Evolutionary conservation across 2,329 filamentous ascomycete species (phyloP), one percentile per base, ranked within the genome.

Genomic region (Cladophialophora psammophila): DNA sequence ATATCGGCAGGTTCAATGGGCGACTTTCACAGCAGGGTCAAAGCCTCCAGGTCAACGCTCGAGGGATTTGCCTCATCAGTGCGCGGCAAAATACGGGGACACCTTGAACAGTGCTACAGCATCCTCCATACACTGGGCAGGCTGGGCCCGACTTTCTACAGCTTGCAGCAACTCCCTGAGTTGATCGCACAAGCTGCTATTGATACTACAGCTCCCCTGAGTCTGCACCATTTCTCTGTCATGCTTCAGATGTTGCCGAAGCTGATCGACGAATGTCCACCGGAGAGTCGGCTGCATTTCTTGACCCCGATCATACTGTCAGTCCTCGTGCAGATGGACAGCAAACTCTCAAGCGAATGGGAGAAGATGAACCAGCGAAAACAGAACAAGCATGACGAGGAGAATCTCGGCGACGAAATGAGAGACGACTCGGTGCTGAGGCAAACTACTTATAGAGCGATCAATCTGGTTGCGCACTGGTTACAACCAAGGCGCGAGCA

Each of bases 1-100:
- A 99, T 99, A 59, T 98, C 95, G 0, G 91, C 90, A 69, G 95
- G 96, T 32, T 98, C 92, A 73, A 93, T 95, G 77, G 95, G 98
- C 69, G 94, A 98, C 66, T 99, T 99, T 77, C 98, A 97, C 78
- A 91, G 93, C 36, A 88, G 92, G 48, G 94, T 99, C 1, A 88
- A 93, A 64, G 91, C 93, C 36, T 97, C 95, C 64, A 96, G 93
- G 78, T 87, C 86, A 48, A 97, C 93, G 0, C 87, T 97, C 64
- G 95, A 99, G 79, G 95, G 95, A 0, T 91, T 99, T 69, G 94
- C 94, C 5, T 98, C 94, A 0, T 94, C 93, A 0, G 93, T 99
- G 50, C 89, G 95, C 61, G 94, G 94, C 0, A 91, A 94, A 2
- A 89, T 98, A 52, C 86, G 95, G 36, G 93, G 94, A 71, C 92